These are phyloP conservation scores for Colletotrichum caudatum DNA, from an alignment of 2,329 filamentous ascomycete genomes.

Conservation along the genomic window DNA sequence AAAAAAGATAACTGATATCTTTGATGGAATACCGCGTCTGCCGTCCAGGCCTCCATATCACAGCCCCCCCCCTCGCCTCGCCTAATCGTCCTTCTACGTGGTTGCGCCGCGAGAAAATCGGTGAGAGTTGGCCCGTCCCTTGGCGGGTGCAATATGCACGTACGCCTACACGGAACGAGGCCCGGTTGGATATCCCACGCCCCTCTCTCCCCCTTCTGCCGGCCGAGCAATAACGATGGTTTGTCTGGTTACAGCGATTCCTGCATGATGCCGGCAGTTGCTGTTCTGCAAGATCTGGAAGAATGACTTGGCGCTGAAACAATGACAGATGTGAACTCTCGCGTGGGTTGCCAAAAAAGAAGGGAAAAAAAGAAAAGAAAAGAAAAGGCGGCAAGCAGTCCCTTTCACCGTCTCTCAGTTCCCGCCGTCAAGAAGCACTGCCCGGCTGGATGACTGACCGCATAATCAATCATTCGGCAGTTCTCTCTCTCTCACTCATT, in stretches of 20 bases:
- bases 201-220: not conserved
- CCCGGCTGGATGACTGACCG: constrained; percentile 9
- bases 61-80: no score
- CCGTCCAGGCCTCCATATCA: not conserved
- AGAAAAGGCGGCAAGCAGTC: not conserved
- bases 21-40: not conserved
- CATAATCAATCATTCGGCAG: not conserved
- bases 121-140: constrained; percentile 17
- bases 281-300: not conserved
- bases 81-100: not conserved
- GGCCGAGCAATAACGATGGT: not conserved
- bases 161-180: constrained; percentile 19
- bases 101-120: not conserved
- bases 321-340: constrained; percentile 3
- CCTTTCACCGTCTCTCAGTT: not conserved
- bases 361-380: no score
- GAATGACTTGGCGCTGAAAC: constrained; percentile 22
- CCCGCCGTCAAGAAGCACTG: not conserved
- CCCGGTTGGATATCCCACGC: constrained; percentile 5
- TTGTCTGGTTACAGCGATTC: not conserved
- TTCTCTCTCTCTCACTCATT: not conserved
- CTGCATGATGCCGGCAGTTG: constrained; percentile 19
- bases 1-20: not conserved
- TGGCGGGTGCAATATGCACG: constrained; percentile 15
- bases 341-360: not conserved